These are phyloP conservation scores for Ophiosphaerella herpotricha DNA, from an alignment of 2,329 filamentous ascomycete genomes.

Conservation along the genomic window DNA sequence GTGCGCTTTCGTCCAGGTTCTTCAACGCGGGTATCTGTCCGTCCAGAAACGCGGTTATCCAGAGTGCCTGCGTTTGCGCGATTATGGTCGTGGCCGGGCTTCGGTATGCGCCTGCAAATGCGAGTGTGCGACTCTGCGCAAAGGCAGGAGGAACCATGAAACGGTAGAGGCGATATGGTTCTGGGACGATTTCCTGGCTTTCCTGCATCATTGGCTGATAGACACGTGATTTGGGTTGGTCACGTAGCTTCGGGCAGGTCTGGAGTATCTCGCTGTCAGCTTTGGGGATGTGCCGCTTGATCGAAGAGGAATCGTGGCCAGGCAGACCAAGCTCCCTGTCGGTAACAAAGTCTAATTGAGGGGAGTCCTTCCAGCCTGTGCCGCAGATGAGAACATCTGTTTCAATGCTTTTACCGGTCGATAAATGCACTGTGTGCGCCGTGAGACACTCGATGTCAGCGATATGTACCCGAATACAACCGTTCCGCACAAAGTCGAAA, in stretches of 20 bases:
- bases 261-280: slow-evolving; percentile 59
- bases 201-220: slow-evolving; percentile 13
- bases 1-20: not conserved
- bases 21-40: slow-evolving; percentile 46
- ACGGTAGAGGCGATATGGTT: slow-evolving; percentile 52
- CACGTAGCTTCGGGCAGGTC: slow-evolving; percentile 58
- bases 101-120: slow-evolving; percentile 48
- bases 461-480: slow-evolving; percentile 60
- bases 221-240: slow-evolving; percentile 51
- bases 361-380: slow-evolving; percentile 62
- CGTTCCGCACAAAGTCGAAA: slow-evolving; percentile 60
- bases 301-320: slow-evolving; percentile 9
- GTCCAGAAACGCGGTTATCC: slow-evolving; percentile 66
- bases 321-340: slow-evolving; percentile 32
- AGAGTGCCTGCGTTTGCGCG: slow-evolving; percentile 47
- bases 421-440: slow-evolving; percentile 53
- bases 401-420: slow-evolving; percentile 49
- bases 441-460: slow-evolving; percentile 59
- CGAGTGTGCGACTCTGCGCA: slow-evolving; percentile 21
- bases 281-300: slow-evolving; percentile 14
- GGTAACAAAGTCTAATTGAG: slow-evolving; percentile 57
- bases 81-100: slow-evolving; percentile 44
- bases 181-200: slow-evolving; percentile 2
- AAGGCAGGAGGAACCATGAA: slow-evolving; percentile 48
- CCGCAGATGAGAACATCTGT: slow-evolving; percentile 59